Conservation (phyloP, 768 basidiomycete species). For the Lentinula sp. region DNA sequence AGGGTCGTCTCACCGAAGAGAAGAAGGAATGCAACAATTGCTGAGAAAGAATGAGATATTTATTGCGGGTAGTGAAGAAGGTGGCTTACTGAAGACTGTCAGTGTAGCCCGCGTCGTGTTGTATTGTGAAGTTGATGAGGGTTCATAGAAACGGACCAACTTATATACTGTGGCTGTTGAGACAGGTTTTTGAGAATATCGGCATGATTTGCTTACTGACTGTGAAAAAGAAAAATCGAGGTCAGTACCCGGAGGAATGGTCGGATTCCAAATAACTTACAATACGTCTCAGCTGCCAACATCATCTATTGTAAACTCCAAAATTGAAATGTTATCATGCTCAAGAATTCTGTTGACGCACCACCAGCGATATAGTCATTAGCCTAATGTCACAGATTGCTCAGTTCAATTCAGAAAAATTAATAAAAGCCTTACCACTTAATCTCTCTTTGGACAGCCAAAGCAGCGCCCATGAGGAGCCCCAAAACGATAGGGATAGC, state of each 20-base stretch:
- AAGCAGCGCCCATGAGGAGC: constrained; percentile 57
- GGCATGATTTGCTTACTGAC: constrained; percentile 28
- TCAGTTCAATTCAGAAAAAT: neutral
- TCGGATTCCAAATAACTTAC: constrained; percentile 37
- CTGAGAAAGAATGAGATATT: constrained; percentile 28
- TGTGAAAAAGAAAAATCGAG: constrained; percentile 13
- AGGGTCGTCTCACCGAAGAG: constrained; percentile 32
- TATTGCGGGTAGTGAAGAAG: neutral
- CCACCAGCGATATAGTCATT: constrained; percentile 1
- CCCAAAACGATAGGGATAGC: constrained; percentile 77
- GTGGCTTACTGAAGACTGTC: constrained; percentile 68
- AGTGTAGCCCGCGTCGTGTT: constrained; percentile 72
- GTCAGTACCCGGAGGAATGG: neutral
- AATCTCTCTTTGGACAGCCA: constrained; percentile 76
- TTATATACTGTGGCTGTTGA: constrained; percentile 58
- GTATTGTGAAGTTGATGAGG: constrained; percentile 48
- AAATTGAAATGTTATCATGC: constrained; percentile 28
- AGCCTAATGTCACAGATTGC: neutral
- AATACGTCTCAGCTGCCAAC: constrained; percentile 72
- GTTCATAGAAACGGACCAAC: constrained; percentile 76
- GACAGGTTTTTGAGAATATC: neutral
- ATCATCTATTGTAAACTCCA: constrained; percentile 61
- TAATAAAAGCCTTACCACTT: constrained; percentile 48
- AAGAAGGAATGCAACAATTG: constrained; percentile 70
- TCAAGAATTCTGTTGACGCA: neutral